Base-by-base conservation (phyloP, 139 green algal genomes). In the Yamagishiella unicocca region DNA sequence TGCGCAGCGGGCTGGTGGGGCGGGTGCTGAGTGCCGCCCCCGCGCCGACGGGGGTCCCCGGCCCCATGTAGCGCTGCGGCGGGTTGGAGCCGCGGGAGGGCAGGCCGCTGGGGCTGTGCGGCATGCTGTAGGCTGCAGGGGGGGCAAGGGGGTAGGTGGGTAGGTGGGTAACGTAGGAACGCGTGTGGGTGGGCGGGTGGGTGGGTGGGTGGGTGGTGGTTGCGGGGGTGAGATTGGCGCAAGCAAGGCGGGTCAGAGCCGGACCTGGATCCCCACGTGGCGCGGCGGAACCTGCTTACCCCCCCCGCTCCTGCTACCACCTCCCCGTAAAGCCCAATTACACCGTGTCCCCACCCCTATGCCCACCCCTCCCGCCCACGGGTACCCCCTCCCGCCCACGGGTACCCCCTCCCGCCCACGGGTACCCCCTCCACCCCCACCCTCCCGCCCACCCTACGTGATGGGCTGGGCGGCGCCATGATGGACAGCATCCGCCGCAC, bases 401-500 rank as follows among this genome's bases (percentile, higher is more conserved):
- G 21, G n/a, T 33, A 19, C 27, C 31, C 61, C 66, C 31, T 74
- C n/a, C n/a, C 72, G 24, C 42, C 27, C 42, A n/a, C n/a, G n/a
- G n/a, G n/a, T n/a, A n/a, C n/a, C 27, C 40, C n/a, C 73, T n/a
- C 73, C 73, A 24, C 73, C 42, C 43, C n/a, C 17, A 19, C 4
- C 25, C 17, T n/a, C 73, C 9, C 42, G 2, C 7, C 43, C 45
- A 0, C 19, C 46, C 33, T 6, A 82, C 74, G 53, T 22, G 53
- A 27, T 33, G 33, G 33, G 35, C 29, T 45, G 55, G 55, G 25
- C 55, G 77, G 61, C 42, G 79, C 79, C n/a, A 85, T 64, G 58
- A 76, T 72, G 54, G 61, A 76, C 61, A 61, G 42, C 61, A 85
- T 76, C 17, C 79, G 79, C n/a, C 33, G 12, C 61, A 75, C 40